A percentile compares a stretch with the other conserved stretches of the same genome.
Evolutionary conservation across 78 protist genomes (phyloP).

Genomic region (Dictyostelium intermedium): DNA sequence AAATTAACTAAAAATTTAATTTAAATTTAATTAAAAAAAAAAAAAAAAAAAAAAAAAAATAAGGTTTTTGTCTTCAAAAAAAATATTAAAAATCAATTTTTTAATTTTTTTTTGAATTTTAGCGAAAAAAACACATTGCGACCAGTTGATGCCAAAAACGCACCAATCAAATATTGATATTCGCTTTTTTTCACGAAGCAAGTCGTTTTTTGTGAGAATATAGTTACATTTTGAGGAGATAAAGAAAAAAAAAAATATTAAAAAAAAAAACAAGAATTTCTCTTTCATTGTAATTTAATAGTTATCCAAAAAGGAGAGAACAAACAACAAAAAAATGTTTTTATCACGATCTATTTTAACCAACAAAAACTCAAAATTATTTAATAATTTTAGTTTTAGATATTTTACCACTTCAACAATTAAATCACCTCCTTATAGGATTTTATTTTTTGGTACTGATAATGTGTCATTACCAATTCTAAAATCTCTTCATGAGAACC

Average conservation of each 20-base stretch:
- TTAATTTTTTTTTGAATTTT: no score
- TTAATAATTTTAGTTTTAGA: background rate
- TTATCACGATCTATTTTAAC: background rate
- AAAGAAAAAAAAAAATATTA: no score
- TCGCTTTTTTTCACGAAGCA: background rate
- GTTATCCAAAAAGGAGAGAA: background rate
- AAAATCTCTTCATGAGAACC: slow-evolving; percentile 15
- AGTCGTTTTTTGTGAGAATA: no score
- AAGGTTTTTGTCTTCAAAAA: background rate
- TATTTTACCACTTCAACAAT: background rate
- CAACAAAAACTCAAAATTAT: background rate
- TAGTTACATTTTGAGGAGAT: no score
- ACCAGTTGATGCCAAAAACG: background rate
- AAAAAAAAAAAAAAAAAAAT: background rate
- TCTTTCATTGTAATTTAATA: no score
- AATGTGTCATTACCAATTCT: slow-evolving; percentile 59
- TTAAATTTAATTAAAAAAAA: background rate
- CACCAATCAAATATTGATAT: background rate
- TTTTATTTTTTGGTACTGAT: slow-evolving; percentile 81
- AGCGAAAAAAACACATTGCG: background rate
- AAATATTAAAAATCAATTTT: no score
- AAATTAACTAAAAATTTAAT: background rate
- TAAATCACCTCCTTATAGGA: slow-evolving; percentile 40
- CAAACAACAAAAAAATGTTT: background rate
- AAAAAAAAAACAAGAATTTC: no score